Evolutionary conservation across 305 asterid species (phyloP), one percentile per base, ranked within the genome.

Genomic region (Fraxinus velutina): DNA sequence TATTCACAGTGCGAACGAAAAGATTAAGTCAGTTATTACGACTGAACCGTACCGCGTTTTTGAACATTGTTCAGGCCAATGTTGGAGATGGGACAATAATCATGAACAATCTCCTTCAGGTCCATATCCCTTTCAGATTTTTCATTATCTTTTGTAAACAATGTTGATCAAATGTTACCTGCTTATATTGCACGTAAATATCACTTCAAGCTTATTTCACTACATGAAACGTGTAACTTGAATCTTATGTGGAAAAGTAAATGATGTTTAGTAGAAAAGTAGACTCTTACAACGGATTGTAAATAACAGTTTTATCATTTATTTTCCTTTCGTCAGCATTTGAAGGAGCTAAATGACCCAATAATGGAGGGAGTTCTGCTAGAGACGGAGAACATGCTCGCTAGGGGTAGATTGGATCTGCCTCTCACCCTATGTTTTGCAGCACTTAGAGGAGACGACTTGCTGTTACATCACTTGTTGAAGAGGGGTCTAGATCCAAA

Each of bases 71-170:
- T 78, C 97, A 96, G 90, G 97, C 97, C 83, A 93, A 94, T 73
- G 92, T 92, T 36, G 98, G 94, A 73, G 99, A 96, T 70, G 97
- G 98, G 78, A 90, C 95, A 4, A 89, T 92, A 32, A 94, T 96
- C 83, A 92, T 93, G 95, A 96, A 91, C 75, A 96, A 96, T 88
- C 95, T 96, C 79, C 94, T 96, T 52, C 94, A 92, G 99, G 99
- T 88, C 77, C 66, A 17, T 6, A 39, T 78, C 19, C 72, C 22
- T 77, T 55, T 66, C 39, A 33, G 55, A 68, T 19, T 10, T 22
- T 21, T 7, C 33, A 12, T 42, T 3, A 3, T 0, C 71, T 60
- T 60, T 22, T 60, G 71, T 60, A 60, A 60, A 60, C 71, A 60
- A 60, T 0, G 32, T 2, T 60, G 15, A 22, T 60, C 71, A 21